Evolutionary conservation across 2,329 filamentous ascomycete species (phyloP).

Genomic region (Hypoxylon sp.): DNA sequence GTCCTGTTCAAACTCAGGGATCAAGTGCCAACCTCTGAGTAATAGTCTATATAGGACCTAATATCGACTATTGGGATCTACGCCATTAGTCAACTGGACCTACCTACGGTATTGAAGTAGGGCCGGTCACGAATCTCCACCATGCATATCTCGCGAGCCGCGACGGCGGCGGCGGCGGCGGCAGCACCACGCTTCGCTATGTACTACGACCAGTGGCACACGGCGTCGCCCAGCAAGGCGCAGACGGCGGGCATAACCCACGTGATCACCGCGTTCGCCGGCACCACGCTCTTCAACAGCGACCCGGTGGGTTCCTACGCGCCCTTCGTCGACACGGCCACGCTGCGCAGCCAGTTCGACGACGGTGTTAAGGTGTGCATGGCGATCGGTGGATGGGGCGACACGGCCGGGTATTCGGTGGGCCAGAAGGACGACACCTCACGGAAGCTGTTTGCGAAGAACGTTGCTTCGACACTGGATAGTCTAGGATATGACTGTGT

Average conservation of each 20-base stretch:
- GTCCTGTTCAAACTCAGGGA: not conserved
- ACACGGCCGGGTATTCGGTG: constrained; percentile 70
- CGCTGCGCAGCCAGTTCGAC: constrained; percentile 60
- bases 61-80: constrained; percentile 10
- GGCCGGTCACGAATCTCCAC: not conserved
- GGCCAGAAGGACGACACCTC: constrained; percentile 65
- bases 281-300: constrained; percentile 46
- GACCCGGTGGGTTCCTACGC: constrained; percentile 40
- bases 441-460: constrained; percentile 70
- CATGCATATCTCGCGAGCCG: constrained; percentile 42
- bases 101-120: too few relatives aligned
- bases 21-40: not conserved
- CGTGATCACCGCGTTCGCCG: constrained; percentile 48
- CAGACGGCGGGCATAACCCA: constrained; percentile 47
- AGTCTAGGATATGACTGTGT: constrained; percentile 75
- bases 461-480: constrained; percentile 72
- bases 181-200: constrained; percentile 44
- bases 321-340: constrained; percentile 44
- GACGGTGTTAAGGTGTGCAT: constrained; percentile 72
- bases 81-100: not conserved
- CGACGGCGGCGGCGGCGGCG: constrained; percentile 36
- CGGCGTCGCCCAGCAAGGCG: constrained; percentile 33
- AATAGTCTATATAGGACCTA: not conserved
- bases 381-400: constrained; percentile 81
- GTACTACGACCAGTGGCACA: constrained; percentile 49